Conservation (phyloP, 2,329 filamentous ascomycete species). For the Exutisphaerella laricina region DNA sequence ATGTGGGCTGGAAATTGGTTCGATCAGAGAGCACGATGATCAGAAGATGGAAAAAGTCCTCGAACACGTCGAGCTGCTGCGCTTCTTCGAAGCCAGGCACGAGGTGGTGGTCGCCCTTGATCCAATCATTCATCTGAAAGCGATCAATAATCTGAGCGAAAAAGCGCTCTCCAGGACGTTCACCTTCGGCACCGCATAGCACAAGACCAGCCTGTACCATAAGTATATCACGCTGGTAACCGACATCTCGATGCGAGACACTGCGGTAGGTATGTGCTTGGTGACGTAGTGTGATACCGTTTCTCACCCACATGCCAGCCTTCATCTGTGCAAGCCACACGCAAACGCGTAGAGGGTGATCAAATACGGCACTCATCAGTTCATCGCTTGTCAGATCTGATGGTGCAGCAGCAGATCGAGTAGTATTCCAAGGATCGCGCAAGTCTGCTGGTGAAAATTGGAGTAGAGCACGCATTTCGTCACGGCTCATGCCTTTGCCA, state of each 20-base stretch:
- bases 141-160: constrained; percentile 86
- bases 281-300: constrained; percentile 90
- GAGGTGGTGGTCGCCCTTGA: constrained; percentile 72
- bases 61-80: constrained; percentile 86
- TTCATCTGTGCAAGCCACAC: constrained; percentile 98
- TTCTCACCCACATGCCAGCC: constrained; percentile 96
- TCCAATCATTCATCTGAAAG: constrained; percentile 83
- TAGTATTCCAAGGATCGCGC: constrained; percentile 37
- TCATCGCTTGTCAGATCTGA: constrained; percentile 25
- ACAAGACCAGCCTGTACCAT: constrained; percentile 87
- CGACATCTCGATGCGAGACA: constrained; percentile 82
- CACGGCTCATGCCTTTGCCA: constrained; percentile 66
- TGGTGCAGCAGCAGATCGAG: constrained; percentile 18
- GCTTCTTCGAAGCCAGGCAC: constrained; percentile 72
- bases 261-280: constrained; percentile 92
- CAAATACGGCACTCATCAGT: constrained; percentile 56
- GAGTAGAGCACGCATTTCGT: constrained; percentile 63
- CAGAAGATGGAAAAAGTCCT: constrained; percentile 91
- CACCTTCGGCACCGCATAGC: constrained; percentile 69
- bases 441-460: constrained; percentile 68
- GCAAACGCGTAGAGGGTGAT: constrained; percentile 87
- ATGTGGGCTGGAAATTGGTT: constrained; percentile 67
- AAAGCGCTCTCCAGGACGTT: constrained; percentile 46
- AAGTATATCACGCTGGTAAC: constrained; percentile 91
- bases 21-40: constrained; percentile 88